These are phyloP conservation scores for Euphrasia confusa DNA, from an alignment of 257 asterid genomes.

Conservation along the genomic window DNA sequence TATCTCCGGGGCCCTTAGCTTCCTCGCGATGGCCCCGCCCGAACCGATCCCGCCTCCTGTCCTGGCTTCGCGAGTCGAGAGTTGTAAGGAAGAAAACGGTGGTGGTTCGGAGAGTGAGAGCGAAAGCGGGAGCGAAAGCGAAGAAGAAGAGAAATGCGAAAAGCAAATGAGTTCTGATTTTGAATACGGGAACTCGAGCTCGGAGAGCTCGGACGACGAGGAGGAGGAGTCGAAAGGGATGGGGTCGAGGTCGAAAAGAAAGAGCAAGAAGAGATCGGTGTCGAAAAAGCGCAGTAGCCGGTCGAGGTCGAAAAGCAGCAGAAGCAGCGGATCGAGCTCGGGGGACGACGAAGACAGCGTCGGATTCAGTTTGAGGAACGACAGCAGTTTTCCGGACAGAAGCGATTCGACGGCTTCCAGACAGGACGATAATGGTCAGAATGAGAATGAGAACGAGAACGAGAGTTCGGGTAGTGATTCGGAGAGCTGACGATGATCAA, in stretches of 20 bases:
- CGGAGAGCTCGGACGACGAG: conserved; percentile 20
- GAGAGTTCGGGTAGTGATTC: conserved; percentile 25
- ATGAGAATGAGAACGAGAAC: conserved; percentile 19
- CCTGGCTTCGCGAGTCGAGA: conserved; percentile 25
- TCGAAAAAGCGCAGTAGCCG: conserved; percentile 1
- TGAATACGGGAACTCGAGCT: conserved; percentile 24
- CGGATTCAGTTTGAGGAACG: conserved; percentile 30
- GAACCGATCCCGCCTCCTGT: conserved; percentile 48
- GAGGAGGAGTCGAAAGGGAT: conserved; percentile 13
- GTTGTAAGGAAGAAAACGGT: conserved; percentile 4
- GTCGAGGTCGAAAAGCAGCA: conserved; percentile 20
- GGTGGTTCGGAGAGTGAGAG: not conserved
- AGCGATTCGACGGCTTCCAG: conserved; percentile 13
- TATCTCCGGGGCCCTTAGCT: conserved; percentile 61
- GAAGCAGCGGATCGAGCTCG: conserved; percentile 19
- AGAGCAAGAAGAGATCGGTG: conserved; percentile 24
- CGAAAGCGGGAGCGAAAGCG: not conserved
- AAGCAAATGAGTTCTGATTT: conserved; percentile 29
- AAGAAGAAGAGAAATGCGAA: not conserved
- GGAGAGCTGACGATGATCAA: not conserved
- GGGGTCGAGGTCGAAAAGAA: conserved; percentile 27
- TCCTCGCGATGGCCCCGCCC: conserved; percentile 50
- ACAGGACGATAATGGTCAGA: not conserved
- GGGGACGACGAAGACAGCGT: not conserved
- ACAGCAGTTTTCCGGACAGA: conserved; percentile 21